Evolutionary conservation across 345 rosid genomes (phyloP), one percentile per base, ranked within the genome.

Genomic region (Carallia brachiata): DNA sequence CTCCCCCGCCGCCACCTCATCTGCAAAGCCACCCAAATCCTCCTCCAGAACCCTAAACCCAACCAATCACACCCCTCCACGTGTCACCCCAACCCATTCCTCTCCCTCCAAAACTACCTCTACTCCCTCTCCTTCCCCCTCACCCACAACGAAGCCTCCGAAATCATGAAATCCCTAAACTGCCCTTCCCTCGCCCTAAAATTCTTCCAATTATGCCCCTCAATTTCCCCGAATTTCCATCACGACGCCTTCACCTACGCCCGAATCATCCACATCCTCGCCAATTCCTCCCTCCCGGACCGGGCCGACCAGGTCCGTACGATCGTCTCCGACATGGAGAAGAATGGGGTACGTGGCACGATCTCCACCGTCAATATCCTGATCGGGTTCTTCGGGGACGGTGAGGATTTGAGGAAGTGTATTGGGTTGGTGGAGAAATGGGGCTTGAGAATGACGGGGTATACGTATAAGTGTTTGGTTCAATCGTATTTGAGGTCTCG

Each of bases 361-460:
- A 90, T 94, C 61, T 91, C 98, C 55, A 88, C 89, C 9, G 84
- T 91, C 13, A 94, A 94, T 68, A 82, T 94, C 54, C 65, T 92
- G 55, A 87, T 94, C 1, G 95, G 97, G 27, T 78, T 87, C 61
- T 87, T 90, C 39, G 90, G 87, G 28, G 62, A 72, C 48, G 66
- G 79, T 1, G 84, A 83, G 70, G 96, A 94, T 67, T 65, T 94
- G 72, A 79, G 83, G 56, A 77, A 40, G 69, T 90, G 93, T 55
- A 52, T 86, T 27, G 80, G 73, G 60, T 71, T 94, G 74, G 73
- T 89, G 31, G 76, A 79, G 82, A 87, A 85, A 64, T 94, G 98
- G 98, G 91, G 69, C 4, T 67, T 94, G 78, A 85, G 76, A 71
- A 90, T 88, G 93, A 94, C 86, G 67, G 72, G 89, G 52, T 94